Percentiles rank a stretch among this genome's conserved stretches.
phyloP scores from a whole-genome alignment of 768 basidiomycete species.

The Tubosaeta sp. region DNA sequence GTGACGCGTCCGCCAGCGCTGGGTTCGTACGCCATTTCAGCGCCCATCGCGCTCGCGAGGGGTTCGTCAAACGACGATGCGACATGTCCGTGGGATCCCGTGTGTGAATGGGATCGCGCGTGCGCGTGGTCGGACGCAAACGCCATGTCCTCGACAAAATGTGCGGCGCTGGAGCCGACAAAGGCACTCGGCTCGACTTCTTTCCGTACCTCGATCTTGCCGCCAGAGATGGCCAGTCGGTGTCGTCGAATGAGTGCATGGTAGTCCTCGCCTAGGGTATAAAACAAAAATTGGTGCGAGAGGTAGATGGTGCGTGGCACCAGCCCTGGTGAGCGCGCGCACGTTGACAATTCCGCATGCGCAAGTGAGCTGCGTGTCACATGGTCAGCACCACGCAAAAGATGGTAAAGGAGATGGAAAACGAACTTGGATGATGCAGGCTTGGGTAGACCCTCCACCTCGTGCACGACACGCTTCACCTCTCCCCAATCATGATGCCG shows the following conservation, averaged over 20 bases:
- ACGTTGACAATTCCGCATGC: conserved; percentile 86
- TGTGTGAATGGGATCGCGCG: conserved; percentile 6
- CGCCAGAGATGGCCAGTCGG: conserved; percentile 51
- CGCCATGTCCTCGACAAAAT: conserved; percentile 21
- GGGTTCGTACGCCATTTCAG: conserved; percentile 50
- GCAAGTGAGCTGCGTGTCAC: no score
- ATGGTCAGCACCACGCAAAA: no score
- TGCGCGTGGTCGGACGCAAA: conserved; percentile 5
- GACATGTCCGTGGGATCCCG: conserved; percentile 37
- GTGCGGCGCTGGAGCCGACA: conserved; percentile 21
- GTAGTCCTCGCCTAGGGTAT: conserved; percentile 70
- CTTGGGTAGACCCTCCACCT: no score
- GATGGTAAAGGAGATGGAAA: no score
- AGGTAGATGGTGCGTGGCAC: conserved; percentile 78
- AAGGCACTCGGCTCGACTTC: conserved; percentile 67
- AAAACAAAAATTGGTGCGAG: conserved; percentile 79
- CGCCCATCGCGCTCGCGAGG: conserved; percentile 66
- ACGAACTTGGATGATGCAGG: no score
- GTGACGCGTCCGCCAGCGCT: conserved; percentile 31
- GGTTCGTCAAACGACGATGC: conserved; percentile 67
- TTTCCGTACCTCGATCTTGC: conserved; percentile 65
- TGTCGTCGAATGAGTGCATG: conserved; percentile 80
- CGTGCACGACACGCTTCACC: conserved; percentile 35
- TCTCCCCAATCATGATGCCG: conserved; percentile 50
- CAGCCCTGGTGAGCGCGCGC: conserved; percentile 49